phyloP scores from a whole-genome alignment of 2,329 filamentous ascomycete genomes.

The Penicillium vulpinum region DNA sequence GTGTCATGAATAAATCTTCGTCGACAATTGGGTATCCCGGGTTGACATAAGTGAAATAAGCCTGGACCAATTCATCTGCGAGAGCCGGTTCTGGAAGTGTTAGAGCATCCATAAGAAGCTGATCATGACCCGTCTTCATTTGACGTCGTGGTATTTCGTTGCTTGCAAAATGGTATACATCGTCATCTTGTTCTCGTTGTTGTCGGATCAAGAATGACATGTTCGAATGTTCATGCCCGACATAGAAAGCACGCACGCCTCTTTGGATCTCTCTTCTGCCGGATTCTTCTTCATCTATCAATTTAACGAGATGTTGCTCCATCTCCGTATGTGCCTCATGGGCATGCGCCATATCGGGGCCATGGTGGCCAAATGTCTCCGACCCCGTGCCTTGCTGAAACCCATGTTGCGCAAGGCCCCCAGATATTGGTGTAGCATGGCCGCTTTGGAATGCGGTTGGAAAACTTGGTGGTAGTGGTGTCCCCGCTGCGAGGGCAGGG shows the following conservation, averaged over 20 bases:
- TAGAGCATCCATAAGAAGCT: constrained; percentile 51
- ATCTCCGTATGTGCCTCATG: constrained; percentile 45
- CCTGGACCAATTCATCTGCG: constrained; percentile 52
- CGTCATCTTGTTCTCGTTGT: constrained; percentile 45
- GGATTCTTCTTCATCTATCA: constrained; percentile 52
- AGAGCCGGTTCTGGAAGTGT: constrained; percentile 51
- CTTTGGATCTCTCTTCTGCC: constrained; percentile 50
- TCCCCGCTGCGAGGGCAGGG: constrained; percentile 19
- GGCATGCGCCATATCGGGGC: constrained; percentile 34
- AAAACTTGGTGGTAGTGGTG: constrained; percentile 26
- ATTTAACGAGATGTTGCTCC: constrained; percentile 52
- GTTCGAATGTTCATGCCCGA: constrained; percentile 58
- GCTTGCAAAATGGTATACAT: constrained; percentile 47
- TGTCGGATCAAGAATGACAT: constrained; percentile 57
- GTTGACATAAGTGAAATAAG: constrained; percentile 55
- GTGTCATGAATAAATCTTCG: constrained; percentile 53
- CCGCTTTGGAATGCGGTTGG: constrained; percentile 28
- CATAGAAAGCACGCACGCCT: constrained; percentile 54
- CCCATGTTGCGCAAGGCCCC: constrained; percentile 20
- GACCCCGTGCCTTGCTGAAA: constrained; percentile 20
- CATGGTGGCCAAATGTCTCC: constrained; percentile 27
- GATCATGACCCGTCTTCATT: constrained; percentile 46
- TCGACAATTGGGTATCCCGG: constrained; percentile 55
- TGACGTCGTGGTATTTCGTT: constrained; percentile 47
- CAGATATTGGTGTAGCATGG: constrained; percentile 19